A percentile compares a stretch with the other conserved stretches of the same genome.
These are phyloP conservation scores for Penicillium sp. DNA, from an alignment of 2,329 filamentous ascomycete genomes.

Conservation along the genomic window DNA sequence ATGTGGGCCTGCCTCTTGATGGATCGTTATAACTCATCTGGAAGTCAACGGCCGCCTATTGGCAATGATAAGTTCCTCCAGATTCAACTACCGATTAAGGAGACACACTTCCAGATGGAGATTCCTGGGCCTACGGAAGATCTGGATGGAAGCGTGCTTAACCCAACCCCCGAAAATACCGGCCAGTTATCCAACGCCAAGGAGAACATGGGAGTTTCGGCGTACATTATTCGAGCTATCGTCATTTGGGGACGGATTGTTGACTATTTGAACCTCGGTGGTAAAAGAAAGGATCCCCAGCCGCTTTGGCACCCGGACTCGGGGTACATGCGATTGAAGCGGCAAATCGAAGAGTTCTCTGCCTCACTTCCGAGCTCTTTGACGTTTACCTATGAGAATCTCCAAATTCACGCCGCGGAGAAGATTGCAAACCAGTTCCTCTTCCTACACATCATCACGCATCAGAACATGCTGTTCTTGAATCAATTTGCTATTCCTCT, in stretches of 20 bases:
- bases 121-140: constrained; percentile 87
- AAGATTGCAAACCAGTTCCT: constrained; percentile 88
- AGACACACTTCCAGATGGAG: constrained; percentile 86
- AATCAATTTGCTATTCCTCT: constrained; percentile 81
- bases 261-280: constrained; percentile 86
- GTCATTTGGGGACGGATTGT: constrained; percentile 89
- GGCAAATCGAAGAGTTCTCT: constrained; percentile 71
- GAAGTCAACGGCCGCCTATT: constrained; percentile 88
- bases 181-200: constrained; percentile 67
- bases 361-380: constrained; percentile 70
- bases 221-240: constrained; percentile 84
- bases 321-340: constrained; percentile 70
- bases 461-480: constrained; percentile 88
- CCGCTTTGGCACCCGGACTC: constrained; percentile 85
- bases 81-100: constrained; percentile 87
- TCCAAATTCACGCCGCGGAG: constrained; percentile 81
- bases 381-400: constrained; percentile 77
- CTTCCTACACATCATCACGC: constrained; percentile 85
- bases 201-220: constrained; percentile 91
- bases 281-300: constrained; percentile 74
- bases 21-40: constrained; percentile 96
- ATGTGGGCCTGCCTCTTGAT: constrained; percentile 99
- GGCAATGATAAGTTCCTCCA: constrained; percentile 86
- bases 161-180: constrained; percentile 64
- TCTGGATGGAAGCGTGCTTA: constrained; percentile 70